These are phyloP conservation scores for Aspergillus vadensis DNA, from an alignment of 2,329 filamentous ascomycete species.

Conservation along the genomic window DNA sequence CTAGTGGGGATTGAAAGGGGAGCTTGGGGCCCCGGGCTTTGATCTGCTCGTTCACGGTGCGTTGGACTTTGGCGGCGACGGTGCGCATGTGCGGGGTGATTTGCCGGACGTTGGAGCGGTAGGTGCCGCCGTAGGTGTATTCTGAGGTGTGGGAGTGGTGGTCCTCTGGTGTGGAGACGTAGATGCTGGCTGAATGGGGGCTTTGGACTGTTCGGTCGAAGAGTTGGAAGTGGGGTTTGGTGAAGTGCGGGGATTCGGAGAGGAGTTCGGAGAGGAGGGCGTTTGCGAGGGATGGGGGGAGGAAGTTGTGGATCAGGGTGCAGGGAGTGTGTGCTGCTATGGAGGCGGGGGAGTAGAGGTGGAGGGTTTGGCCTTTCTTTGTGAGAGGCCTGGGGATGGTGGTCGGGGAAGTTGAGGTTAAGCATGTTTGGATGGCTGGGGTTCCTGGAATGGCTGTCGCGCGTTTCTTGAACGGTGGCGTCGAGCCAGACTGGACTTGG, in stretches of 20 bases:
- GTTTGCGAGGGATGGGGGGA: conserved; percentile 71
- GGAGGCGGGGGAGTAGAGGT: conserved; percentile 79
- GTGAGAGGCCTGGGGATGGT: conserved; percentile 53
- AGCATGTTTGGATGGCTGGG: conserved; percentile 64
- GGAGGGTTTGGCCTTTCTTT: conserved; percentile 78
- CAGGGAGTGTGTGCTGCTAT: conserved; percentile 84
- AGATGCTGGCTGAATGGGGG: conserved; percentile 82
- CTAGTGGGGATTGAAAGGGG: conserved; percentile 69
- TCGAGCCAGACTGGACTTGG: background rate
- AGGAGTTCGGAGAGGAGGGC: conserved; percentile 74
- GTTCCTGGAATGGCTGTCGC: conserved; percentile 31
- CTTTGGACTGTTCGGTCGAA: conserved; percentile 86
- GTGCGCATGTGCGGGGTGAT: conserved; percentile 73
- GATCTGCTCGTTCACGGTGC: conserved; percentile 78
- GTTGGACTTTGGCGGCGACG: conserved; percentile 70
- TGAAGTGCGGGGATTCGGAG: conserved; percentile 70
- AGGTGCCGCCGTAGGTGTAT: conserved; percentile 82
- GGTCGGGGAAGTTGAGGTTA: conserved; percentile 54
- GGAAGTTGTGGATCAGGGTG: conserved; percentile 88
- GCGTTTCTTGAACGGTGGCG: conserved; percentile 35
- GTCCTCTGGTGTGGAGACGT: conserved; percentile 74
- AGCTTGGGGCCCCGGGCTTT: conserved; percentile 71
- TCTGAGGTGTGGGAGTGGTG: conserved; percentile 70
- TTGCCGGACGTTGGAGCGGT: conserved; percentile 72
- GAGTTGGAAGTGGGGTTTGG: conserved; percentile 74